Conservation (phyloP, 805 yeast genomes). For the Crinitomyces ghanaensis region DNA sequence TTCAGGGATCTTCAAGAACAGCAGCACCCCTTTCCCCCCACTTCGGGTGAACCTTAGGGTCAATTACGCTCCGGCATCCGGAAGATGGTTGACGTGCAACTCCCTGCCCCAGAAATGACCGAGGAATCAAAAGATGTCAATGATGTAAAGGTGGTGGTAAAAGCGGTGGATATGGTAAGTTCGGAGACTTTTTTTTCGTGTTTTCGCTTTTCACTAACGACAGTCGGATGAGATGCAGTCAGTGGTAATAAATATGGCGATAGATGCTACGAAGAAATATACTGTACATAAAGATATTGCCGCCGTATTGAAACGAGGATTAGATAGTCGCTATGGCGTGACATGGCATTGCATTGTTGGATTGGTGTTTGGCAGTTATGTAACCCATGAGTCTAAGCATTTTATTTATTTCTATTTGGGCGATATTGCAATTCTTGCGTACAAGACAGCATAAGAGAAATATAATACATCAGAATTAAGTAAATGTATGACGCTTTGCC, state of each 20-base stretch:
- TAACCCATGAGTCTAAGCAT: slow-evolving; percentile 43
- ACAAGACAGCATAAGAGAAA: slow-evolving; percentile 41
- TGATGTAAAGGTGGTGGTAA: too few species aligned
- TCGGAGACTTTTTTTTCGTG: neutral
- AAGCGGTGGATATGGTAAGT: slow-evolving; percentile 2
- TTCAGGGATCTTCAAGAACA: slow-evolving; percentile 1
- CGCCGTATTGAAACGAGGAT: slow-evolving; percentile 43
- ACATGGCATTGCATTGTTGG: slow-evolving; percentile 61
- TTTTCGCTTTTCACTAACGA: too few species aligned
- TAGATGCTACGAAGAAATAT: slow-evolving; percentile 34
- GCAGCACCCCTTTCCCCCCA: too few species aligned
- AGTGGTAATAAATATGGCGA: slow-evolving; percentile 25
- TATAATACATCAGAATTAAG: too few species aligned
- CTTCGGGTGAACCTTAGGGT: too few species aligned
- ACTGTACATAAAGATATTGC: slow-evolving; percentile 45
- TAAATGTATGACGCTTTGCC: too few species aligned
- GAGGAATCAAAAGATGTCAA: too few species aligned
- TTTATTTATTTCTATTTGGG: slow-evolving; percentile 47
- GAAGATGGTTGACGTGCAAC: too few species aligned
- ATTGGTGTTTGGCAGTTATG: slow-evolving; percentile 47
- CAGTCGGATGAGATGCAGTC: slow-evolving; percentile 20
- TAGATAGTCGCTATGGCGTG: slow-evolving; percentile 43
- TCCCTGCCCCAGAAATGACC: too few species aligned
- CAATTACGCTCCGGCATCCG: too few species aligned
- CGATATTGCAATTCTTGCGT: slow-evolving; percentile 40